A percentile compares a stretch with the other conserved stretches of the same genome.
These are phyloP conservation scores for Yarrowia yakushimensis DNA, from an alignment of 805 yeast genomes.

Conservation along the genomic window DNA sequence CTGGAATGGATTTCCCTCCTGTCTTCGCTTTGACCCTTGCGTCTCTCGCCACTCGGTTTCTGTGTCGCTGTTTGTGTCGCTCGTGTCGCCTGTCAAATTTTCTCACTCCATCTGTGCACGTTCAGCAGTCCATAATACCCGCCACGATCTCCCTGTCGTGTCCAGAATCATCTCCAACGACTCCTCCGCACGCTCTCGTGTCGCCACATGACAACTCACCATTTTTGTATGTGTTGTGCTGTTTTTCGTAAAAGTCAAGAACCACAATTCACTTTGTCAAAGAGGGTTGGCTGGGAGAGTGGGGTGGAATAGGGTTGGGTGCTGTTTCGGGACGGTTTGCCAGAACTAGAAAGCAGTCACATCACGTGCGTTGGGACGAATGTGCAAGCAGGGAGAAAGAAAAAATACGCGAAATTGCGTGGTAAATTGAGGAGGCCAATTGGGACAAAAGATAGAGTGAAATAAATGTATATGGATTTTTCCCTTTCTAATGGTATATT, in stretches of 20 bases:
- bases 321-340: background rate
- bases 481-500: too few species aligned
- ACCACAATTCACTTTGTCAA: background rate
- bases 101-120: background rate
- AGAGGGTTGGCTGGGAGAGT: conserved; percentile 20
- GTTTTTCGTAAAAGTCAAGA: conserved; percentile 17
- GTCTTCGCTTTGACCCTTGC: too few species aligned
- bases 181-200: background rate
- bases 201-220: conserved; percentile 11
- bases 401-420: too few species aligned
- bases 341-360: conserved; percentile 8
- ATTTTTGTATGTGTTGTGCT: conserved; percentile 26
- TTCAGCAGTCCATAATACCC: background rate
- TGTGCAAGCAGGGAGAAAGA: too few species aligned
- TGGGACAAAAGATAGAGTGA: too few species aligned
- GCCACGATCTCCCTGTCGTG: background rate
- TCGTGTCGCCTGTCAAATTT: background rate
- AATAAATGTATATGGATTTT: too few species aligned
- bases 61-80: background rate
- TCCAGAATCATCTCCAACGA: background rate
- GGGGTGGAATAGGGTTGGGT: conserved; percentile 21
- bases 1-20: too few species aligned
- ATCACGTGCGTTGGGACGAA: conserved; percentile 15
- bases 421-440: too few species aligned
- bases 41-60: too few species aligned